Evolutionary conservation across 208 protist genomes (phyloP), one percentile per base, ranked within the genome.

Genomic region (Leishmania guyanensis): DNA sequence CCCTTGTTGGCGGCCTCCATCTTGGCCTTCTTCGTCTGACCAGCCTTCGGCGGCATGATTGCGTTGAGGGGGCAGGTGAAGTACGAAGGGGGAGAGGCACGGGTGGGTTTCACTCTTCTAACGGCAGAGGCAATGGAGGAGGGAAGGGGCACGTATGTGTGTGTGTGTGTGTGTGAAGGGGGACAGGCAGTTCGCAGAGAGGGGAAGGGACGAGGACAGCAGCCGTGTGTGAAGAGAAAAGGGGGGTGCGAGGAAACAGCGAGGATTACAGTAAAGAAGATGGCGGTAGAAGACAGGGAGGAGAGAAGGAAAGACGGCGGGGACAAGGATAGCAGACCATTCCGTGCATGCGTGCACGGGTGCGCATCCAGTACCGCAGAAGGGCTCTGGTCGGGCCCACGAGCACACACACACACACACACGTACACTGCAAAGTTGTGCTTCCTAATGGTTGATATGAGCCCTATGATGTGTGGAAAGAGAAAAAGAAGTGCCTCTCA

Each of bases 1-100:
- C 26, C 26, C 29, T 39, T 29, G n/a, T 54, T 76, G 78, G 86
- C 91, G 84, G 91, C 91, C 86, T 92, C 91, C 87, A 89, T 88
- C 86, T 92, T 92, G 77, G 88, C 85, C 85, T 94, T 91, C 87
- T 90, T 91, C 48, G 84, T 86, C 82, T 94, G 89, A 68, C 91
- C 91, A 70, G 87, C 82, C 89, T 94, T 94, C 80, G 91, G 91
- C 72, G 91, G 91, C 90, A 94, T 94, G 78, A 68, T 71, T 46
- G 66, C 69, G 43, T 29, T 48, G 36, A 48, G 36, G 36, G 36
- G 29, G 71, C 53, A 56, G 53, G 17, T 20, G 53, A 56, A 56
- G 53, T 20, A 56, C 53, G 16, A 10, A 56, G 53, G 17, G 58
- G 20, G 62, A 9, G 17, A 1, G 29, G 17, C n/a, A 66, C 62